A percentile compares a stretch with the other conserved stretches of the same genome.
phyloP scores from a whole-genome alignment of 176 grass and related monocot species.

The Musa itinerans region DNA sequence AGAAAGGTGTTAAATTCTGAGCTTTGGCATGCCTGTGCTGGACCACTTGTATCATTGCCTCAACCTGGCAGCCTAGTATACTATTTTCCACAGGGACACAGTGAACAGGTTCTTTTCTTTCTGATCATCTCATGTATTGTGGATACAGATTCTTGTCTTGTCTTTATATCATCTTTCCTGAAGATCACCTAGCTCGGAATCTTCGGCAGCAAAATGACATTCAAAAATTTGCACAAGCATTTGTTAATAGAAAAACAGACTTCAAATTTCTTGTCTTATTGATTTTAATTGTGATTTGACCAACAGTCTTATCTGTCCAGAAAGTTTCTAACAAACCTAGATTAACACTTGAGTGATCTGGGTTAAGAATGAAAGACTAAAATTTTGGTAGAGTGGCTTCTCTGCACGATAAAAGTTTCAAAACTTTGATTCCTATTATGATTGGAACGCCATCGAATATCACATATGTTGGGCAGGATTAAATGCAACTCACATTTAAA shows the following conservation, averaged over 20 bases:
- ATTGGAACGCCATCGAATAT: neutral
- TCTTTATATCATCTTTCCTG: no score
- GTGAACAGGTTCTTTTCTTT: constrained; percentile 62
- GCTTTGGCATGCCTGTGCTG: constrained; percentile 95
- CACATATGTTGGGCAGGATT: neutral
- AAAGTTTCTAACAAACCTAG: no score
- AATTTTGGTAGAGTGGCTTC: neutral
- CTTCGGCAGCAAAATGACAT: no score
- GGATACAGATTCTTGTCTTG: no score
- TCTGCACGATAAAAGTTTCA: neutral
- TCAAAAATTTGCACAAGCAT: neutral
- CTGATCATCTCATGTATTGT: neutral
- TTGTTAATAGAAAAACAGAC: neutral
- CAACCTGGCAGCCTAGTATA: constrained; percentile 79
- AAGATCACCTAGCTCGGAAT: no score
- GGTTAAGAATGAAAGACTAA: neutral
- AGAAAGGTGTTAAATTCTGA: constrained; percentile 96
- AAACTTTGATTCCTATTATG: neutral
- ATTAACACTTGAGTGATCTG: neutral
- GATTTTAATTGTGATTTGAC: neutral
- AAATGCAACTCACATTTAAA: neutral
- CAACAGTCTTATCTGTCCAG: neutral
- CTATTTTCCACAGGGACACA: constrained; percentile 94
- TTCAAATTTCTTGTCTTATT: neutral
- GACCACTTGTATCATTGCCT: constrained; percentile 74